Conservation (phyloP, 2,329 filamentous ascomycete species). For the Colletotrichum eremochloae region DNA sequence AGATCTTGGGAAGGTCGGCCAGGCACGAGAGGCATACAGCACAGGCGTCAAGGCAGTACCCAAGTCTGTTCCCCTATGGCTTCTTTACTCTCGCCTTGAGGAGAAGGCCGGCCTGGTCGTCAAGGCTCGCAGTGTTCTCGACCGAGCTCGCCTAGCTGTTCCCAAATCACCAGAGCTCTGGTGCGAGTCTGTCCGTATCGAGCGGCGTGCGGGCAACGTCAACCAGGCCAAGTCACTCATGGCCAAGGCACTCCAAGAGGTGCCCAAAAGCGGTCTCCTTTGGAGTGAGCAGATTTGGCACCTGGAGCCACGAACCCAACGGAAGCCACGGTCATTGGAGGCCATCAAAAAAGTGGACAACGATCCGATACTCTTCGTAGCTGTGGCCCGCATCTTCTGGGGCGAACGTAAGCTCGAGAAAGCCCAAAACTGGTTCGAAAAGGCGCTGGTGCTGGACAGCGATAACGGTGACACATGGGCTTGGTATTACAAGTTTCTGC, state of each 20-base stretch:
- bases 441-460: conserved; percentile 87
- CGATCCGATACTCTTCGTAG: conserved; percentile 88
- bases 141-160: conserved; percentile 88
- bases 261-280: conserved; percentile 86
- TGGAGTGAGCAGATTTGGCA: conserved; percentile 98
- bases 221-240: conserved; percentile 91
- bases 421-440: conserved; percentile 97
- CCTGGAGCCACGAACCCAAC: conserved; percentile 90
- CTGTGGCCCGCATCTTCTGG: conserved; percentile 97
- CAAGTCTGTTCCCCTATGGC: conserved; percentile 87
- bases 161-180: conserved; percentile 89
- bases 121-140: conserved; percentile 93
- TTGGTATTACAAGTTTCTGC: conserved; percentile 95
- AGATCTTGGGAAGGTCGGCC: conserved; percentile 79
- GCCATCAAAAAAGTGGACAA: conserved; percentile 98
- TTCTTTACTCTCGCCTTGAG: conserved; percentile 89
- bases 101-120: conserved; percentile 86
- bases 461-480: conserved; percentile 96
- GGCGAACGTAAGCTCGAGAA: conserved; percentile 92
- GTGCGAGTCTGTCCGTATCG: conserved; percentile 93
- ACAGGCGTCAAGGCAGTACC: conserved; percentile 90
- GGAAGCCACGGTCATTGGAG: conserved; percentile 90
- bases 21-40: conserved; percentile 90
- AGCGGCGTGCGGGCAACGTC: conserved; percentile 86
- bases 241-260: conserved; percentile 92